Conservation (phyloP, 83 land plant genomes). For the Diphasiastrum complanatum region DNA sequence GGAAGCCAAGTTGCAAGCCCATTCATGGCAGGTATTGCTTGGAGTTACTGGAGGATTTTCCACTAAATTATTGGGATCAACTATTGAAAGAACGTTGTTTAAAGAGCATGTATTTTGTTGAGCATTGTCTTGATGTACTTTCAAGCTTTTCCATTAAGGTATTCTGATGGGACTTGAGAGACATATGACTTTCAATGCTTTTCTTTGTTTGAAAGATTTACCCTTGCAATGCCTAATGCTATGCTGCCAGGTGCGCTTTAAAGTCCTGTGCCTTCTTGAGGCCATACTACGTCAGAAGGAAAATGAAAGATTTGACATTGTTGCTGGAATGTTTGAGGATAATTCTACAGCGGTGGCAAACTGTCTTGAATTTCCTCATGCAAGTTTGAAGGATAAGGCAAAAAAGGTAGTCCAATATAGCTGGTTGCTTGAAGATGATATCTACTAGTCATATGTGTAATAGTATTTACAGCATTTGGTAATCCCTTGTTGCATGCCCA, state of each 20-base stretch:
- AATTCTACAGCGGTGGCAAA: neutral
- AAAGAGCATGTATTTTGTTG: conserved; percentile 8
- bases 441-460: neutral
- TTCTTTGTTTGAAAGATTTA: neutral
- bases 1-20: conserved; percentile 68
- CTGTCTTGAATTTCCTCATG: conserved; percentile 13
- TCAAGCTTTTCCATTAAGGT: neutral
- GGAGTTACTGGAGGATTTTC: neutral
- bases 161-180: neutral
- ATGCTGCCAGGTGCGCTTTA: conserved; percentile 16
- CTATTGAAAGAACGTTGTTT: too few species aligned
- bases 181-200: neutral
- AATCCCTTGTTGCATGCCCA: neutral
- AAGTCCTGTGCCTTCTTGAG: conserved; percentile 10
- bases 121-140: neutral
- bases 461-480: neutral
- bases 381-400: conserved; percentile 8
- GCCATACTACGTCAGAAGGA: conserved; percentile 5
- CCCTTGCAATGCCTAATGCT: neutral
- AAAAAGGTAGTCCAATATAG: conserved; percentile 1
- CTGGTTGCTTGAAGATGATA: neutral
- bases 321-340: conserved; percentile 16
- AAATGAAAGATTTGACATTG: neutral
- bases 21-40: conserved; percentile 81
- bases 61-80: too few species aligned